Conservation (phyloP, 345 rosid genomes). For the Nephelium lappaceum region DNA sequence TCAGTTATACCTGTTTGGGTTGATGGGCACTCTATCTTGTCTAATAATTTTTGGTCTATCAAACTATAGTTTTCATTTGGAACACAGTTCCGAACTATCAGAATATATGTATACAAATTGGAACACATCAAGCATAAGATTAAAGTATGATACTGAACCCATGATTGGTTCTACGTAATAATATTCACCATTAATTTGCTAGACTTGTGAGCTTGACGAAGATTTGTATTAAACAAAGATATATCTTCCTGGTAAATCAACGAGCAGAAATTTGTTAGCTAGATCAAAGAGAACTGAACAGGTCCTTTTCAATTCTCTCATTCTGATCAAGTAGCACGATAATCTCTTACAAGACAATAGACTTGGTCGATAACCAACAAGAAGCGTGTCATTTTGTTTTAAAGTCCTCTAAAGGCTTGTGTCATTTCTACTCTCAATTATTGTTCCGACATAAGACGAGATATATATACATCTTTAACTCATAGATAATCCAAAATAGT, state of each 20-base stretch:
- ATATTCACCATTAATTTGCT: not conserved
- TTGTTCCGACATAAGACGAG: too few species aligned
- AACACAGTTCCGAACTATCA: not conserved
- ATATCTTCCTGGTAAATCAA: not conserved
- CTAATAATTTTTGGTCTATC: not conserved
- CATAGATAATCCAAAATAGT: too few species aligned
- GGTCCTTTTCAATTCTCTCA: too few species aligned
- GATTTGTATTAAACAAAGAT: not conserved
- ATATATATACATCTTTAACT: too few species aligned
- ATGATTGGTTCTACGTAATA: not conserved
- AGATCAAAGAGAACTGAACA: not conserved
- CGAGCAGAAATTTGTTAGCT: not conserved
- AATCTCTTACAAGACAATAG: too few species aligned
- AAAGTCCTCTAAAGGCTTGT: too few species aligned
- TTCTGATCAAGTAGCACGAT: too few species aligned
- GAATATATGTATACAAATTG: not conserved
- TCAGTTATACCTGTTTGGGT: not conserved
- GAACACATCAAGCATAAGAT: not conserved
- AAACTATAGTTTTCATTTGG: not conserved
- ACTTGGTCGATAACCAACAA: too few species aligned
- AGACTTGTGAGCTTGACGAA: not conserved
- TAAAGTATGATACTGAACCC: not conserved
- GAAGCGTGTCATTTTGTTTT: too few species aligned
- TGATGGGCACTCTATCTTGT: not conserved
- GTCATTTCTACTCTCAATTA: too few species aligned